A percentile compares a stretch with the other conserved stretches of the same genome.
Evolutionary conservation across 2,329 filamentous ascomycete species (phyloP).

Genomic region (Dactylella cylindrospora): DNA sequence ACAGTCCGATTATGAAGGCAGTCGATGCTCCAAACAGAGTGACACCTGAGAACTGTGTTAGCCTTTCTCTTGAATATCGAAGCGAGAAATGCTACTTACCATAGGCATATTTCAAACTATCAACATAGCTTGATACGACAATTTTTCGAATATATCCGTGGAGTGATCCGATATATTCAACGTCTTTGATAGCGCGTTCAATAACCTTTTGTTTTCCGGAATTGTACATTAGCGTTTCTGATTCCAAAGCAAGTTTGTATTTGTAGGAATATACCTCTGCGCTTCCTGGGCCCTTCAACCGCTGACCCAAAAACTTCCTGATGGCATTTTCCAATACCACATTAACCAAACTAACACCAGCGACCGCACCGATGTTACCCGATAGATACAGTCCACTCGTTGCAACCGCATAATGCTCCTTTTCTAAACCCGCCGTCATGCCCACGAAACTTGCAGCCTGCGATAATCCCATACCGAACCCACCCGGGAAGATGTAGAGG

Average conservation of each 20-base stretch:
- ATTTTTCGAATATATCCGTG: constrained; percentile 10
- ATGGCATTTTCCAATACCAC: constrained; percentile 30
- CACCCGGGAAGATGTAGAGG: constrained; percentile 62
- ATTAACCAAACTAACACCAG: constrained; percentile 33
- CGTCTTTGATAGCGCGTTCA: constrained; percentile 29
- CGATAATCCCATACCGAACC: constrained; percentile 54
- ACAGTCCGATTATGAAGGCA: constrained; percentile 23
- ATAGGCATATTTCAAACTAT: constrained; percentile 37
- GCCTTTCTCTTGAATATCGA: not conserved
- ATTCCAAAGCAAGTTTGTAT: too few species aligned
- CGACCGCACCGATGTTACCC: constrained; percentile 20
- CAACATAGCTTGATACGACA: constrained; percentile 29
- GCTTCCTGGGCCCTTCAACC: constrained; percentile 20
- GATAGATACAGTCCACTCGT: constrained; percentile 32
- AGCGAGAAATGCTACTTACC: constrained; percentile 7
- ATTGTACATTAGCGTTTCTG: not conserved
- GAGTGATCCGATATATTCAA: constrained; percentile 23
- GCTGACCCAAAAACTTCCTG: constrained; percentile 11
- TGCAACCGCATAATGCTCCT: constrained; percentile 31
- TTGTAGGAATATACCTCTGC: constrained; percentile 8
- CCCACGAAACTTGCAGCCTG: constrained; percentile 38
- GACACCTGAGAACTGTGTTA: constrained; percentile 6
- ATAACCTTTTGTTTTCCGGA: constrained; percentile 13
- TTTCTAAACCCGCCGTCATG: constrained; percentile 35
- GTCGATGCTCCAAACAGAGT: constrained; percentile 11